Percentiles rank a stretch among this genome's conserved stretches.
Evolutionary conservation across 257 asterid species (phyloP).

Genomic region (Solanum commersonii): DNA sequence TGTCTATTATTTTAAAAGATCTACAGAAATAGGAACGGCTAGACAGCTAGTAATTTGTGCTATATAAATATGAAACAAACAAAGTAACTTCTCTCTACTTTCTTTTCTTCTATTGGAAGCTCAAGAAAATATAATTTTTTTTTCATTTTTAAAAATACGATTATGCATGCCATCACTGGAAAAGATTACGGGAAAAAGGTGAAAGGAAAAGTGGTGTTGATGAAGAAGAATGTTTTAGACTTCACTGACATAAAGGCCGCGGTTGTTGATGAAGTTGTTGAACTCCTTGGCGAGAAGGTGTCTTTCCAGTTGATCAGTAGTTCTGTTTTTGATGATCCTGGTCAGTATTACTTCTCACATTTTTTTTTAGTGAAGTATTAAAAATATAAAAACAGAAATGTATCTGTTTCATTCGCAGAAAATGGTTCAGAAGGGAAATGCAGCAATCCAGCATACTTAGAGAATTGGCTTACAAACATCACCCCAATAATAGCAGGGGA

Average conservation of each 20-base stretch:
- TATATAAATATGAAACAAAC: neutral
- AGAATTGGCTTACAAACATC: conserved; percentile 5
- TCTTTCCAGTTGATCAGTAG: conserved; percentile 1
- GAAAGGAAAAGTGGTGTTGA: conserved; percentile 2
- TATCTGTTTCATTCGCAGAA: neutral
- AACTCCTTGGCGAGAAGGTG: conserved; percentile 1
- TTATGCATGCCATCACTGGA: neutral
- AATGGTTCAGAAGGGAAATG: conserved; percentile 14
- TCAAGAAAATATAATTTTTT: no score
- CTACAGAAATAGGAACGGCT: neutral
- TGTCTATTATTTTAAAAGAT: neutral
- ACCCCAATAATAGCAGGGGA: conserved; percentile 7
- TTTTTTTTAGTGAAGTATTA: neutral
- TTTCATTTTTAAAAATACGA: neutral
- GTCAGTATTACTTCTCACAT: neutral
- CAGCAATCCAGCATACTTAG: conserved; percentile 15
- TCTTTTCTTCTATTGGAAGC: neutral
- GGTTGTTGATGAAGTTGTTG: conserved; percentile 4
- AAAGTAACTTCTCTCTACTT: neutral
- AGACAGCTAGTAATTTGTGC: neutral
- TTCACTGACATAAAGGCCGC: neutral
- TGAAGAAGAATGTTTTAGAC: conserved; percentile 11
- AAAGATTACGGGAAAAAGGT: neutral
- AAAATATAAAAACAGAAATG: neutral
- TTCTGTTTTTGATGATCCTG: neutral